Evolutionary conservation across 169 alveolate genomes (phyloP).

Genomic region (Pseudocohnilembus persalinus): DNA sequence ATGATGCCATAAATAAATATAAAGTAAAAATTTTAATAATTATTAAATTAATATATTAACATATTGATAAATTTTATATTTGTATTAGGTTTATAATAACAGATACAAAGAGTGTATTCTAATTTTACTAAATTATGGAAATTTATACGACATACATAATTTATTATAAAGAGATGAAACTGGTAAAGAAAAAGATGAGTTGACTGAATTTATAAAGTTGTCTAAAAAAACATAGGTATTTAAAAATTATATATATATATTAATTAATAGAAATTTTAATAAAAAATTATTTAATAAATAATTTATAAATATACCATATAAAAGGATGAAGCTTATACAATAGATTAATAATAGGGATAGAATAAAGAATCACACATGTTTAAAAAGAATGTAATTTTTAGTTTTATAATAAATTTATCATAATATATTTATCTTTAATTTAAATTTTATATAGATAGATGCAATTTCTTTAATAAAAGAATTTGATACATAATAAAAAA

Average conservation of each 20-base stretch:
- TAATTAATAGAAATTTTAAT: too few relatives aligned
- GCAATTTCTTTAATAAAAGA: conserved; percentile 57
- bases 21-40: too few relatives aligned
- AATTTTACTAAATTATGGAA: conserved; percentile 39
- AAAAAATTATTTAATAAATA: too few relatives aligned
- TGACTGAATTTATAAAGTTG: background rate
- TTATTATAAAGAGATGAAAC: background rate
- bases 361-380: conserved; percentile 32
- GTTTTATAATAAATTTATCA: too few relatives aligned
- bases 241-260: too few relatives aligned
- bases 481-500: conserved; percentile 74
- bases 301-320: background rate
- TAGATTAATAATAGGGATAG: background rate
- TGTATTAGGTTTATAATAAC: conserved; percentile 34
- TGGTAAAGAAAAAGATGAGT: background rate
- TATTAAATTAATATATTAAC: too few relatives aligned
- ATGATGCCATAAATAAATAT: conserved; percentile 18
- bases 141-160: conserved; percentile 28
- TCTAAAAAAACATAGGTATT: background rate
- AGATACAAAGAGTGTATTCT: conserved; percentile 28
- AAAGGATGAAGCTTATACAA: background rate
- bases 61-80: too few relatives aligned
- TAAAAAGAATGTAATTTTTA: too few relatives aligned
- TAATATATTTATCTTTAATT: too few relatives aligned
- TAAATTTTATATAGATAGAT: too few relatives aligned